Conservation (phyloP, 1,284 basidiomycete species). For the Entoloma clypeatum region DNA sequence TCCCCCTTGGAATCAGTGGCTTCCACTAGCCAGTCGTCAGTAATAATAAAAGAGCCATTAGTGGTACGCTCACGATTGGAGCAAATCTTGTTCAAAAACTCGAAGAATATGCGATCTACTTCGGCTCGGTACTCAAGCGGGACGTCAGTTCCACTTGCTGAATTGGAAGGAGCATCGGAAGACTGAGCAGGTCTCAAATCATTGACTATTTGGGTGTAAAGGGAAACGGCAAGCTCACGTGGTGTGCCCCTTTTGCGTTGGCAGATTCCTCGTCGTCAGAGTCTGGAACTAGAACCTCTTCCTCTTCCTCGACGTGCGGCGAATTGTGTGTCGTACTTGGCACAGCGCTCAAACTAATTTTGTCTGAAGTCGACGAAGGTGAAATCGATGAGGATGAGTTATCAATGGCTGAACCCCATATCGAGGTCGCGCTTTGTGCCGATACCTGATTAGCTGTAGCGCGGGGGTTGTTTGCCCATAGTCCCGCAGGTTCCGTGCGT, state of each 20-base stretch:
- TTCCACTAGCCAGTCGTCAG: constrained; percentile 60
- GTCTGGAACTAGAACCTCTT: constrained; percentile 37
- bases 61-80: constrained; percentile 72
- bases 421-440: constrained; percentile 10
- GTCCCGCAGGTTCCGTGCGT: constrained; percentile 12
- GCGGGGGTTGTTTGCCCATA: constrained; percentile 16
- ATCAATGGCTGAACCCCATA: constrained; percentile 19
- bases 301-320: constrained; percentile 40
- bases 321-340: constrained; percentile 32
- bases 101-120: constrained; percentile 89
- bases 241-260: constrained; percentile 24
- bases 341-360: constrained; percentile 21
- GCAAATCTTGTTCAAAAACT: constrained; percentile 86
- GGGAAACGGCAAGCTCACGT: constrained; percentile 12
- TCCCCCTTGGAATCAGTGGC: constrained; percentile 93
- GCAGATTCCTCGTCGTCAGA: constrained; percentile 29
- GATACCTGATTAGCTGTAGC: constrained; percentile 9
- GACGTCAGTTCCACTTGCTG: constrained; percentile 54
- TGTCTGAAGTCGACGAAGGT: constrained; percentile 28
- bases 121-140: constrained; percentile 77
- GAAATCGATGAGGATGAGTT: constrained; percentile 21
- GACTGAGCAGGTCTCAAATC: constrained; percentile 16
- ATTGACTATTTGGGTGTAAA: constrained; percentile 12
- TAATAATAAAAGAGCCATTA: constrained; percentile 10
- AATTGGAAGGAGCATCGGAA: constrained; percentile 20